These are phyloP conservation scores for Exophiala mesophila DNA, from an alignment of 2,329 filamentous ascomycete genomes.

Conservation along the genomic window DNA sequence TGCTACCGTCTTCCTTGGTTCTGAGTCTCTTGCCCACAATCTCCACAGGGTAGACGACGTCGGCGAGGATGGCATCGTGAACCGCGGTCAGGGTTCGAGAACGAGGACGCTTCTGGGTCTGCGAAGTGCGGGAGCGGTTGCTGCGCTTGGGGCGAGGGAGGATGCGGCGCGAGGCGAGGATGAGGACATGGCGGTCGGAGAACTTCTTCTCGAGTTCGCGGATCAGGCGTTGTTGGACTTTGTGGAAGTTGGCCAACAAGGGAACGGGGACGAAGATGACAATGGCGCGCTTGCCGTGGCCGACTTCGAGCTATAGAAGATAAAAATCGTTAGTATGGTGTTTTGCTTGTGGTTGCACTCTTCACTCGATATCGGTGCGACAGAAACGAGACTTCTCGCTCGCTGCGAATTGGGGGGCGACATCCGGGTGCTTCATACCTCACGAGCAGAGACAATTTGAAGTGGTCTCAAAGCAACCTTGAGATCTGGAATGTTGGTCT, in stretches of 20 bases:
- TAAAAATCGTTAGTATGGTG: too few species aligned
- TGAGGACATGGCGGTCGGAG: conserved; percentile 99
- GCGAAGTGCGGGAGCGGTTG: conserved; percentile 89
- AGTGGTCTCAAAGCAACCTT: conserved; percentile 93
- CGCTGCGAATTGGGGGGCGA: not conserved
- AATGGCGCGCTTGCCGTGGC: conserved; percentile 99
- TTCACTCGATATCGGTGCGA: too few species aligned
- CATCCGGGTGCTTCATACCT: conserved; percentile 57
- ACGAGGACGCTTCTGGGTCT: conserved; percentile 98
- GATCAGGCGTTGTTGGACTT: conserved; percentile 98
- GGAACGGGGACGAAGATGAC: conserved; percentile 99
- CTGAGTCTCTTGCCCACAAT: conserved; percentile 98
- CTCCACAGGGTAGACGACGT: conserved; percentile 99
- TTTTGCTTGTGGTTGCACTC: too few species aligned
- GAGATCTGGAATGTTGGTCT: conserved; percentile 98
- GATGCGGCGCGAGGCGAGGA: conserved; percentile 98
- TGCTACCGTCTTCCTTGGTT: conserved; percentile 98
- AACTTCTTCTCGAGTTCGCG: conserved; percentile 99
- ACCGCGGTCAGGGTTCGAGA: conserved; percentile 97
- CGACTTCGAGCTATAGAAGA: conserved; percentile 90
- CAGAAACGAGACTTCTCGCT: too few species aligned
- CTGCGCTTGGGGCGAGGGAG: conserved; percentile 98
- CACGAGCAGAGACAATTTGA: conserved; percentile 97
- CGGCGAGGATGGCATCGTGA: conserved; percentile 95
- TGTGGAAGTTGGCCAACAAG: conserved; percentile 97